Base-by-base conservation (phyloP, 805 yeast species). In the Yamadazyma phyllophila region DNA sequence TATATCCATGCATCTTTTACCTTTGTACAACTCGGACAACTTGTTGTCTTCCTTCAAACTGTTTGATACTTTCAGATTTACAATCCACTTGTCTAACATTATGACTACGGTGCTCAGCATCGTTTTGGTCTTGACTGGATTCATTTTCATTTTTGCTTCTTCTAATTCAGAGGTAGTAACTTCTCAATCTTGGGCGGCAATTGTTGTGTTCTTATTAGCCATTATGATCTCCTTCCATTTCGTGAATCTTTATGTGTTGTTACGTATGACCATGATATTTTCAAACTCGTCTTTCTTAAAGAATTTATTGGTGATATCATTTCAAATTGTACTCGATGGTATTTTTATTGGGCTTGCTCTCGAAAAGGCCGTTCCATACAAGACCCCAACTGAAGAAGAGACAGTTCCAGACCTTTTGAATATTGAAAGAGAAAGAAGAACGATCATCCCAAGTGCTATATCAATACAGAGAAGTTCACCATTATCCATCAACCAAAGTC, bases 11-110 rank as follows among this genome's bases (percentile, higher is more conserved):
- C 40, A 36, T 12, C 36, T 36, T 20, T n/a, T 9, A n/a, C 40
- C 40, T 29, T 42, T 42, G 11, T 42, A 42, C 29, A 26, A n/a
- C 7, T 13, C 13, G 10, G 14, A 8, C 3, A 7, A 13, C n/a
- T 43, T 26, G 14, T 9, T 36, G 9, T 17, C 30, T 6, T 9
- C 6, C 10, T 43, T 43, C 17, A 17, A 26, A 14, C 35, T 24
- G 13, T 37, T 43, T 20, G 46, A 43, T 12, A 7, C 24, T 2
- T 32, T 36, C 35, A 12, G 46, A 12, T 37, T 43, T 29, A 14
- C 38, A 3, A 44, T 43, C 29, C 49, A 46, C 33, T 26, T 49
- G 7, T 24, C 48, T 20, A 44, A 44, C 15, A 35, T 49, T 26
- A 20, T 34, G 8, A 41, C 30, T 17, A 9, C 39, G 4, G 8